Base-by-base conservation (phyloP, 1,139 yeast genomes). In the Kodamaea anthophila region DNA sequence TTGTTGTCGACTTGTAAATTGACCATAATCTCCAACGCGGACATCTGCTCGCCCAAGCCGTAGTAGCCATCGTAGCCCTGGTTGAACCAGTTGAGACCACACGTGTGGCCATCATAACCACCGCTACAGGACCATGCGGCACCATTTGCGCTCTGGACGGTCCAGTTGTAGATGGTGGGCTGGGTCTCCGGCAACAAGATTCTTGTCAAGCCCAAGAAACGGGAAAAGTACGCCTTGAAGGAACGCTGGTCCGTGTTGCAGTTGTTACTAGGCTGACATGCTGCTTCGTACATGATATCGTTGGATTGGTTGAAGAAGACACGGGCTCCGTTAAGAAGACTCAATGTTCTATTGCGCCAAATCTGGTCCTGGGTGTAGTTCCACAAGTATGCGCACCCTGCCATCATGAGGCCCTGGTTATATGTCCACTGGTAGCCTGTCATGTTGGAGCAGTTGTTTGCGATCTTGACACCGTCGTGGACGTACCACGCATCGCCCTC, bases 1-100 rank as follows among this genome's bases (percentile, higher is more conserved):
- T 49, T 43, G 9, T 52, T 47, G 23, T 39, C 41, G 29, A 48
- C 55, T 15, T 55, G 42, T 35, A 64, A 51, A 19, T 65, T 52
- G 31, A 55, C 44, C 30, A 84, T 68, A n/a, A 73, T 71, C 46
- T 82, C 94, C 36, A 84, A 59, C 0, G 94, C 88, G 32, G 71
- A 62, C 69, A 80, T 74, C 50, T 84, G 88, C 51, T 84, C 91
- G 22, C 94, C 94, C 13, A 84, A 59, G 5, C 94, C 93, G 47
- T 68, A 81, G 24, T 49, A 46, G 4, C 74, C 78, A 55, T 83
- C 93, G 75, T 82, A 77, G 16, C 43, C 33, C 20, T 54, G 57
- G 21, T 50, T 47, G 9, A 62, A 45, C 93, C 93, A 83, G 45
- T 70, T 61, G 40, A 72, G 59, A 15, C 91, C 91, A 56, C 93